Conservation (phyloP, 352 stramenopile species). For the Pythium grandisporangium region DNA sequence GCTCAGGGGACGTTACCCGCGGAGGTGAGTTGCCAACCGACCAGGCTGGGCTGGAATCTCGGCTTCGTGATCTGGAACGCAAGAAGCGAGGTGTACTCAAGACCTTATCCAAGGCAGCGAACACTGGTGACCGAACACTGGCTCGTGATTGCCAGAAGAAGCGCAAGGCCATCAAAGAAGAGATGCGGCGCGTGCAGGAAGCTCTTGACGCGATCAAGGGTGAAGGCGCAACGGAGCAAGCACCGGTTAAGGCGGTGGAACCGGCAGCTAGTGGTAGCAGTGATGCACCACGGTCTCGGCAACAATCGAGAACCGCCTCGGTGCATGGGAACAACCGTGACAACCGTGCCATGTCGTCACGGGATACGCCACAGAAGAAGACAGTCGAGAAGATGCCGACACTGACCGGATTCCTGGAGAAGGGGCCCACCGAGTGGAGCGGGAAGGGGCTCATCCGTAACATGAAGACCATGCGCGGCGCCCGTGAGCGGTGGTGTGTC, state of each 20-base stretch:
- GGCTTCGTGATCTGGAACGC: constrained; percentile 68
- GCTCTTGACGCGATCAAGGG: constrained; percentile 52
- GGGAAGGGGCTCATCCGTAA: constrained; percentile 65
- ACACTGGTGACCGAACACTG: constrained; percentile 57
- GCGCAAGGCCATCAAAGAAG: constrained; percentile 68
- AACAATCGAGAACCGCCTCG: background rate
- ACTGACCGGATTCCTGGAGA: constrained; percentile 69
- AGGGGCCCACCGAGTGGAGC: constrained; percentile 79
- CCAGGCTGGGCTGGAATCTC: constrained; percentile 46
- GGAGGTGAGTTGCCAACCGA: constrained; percentile 32
- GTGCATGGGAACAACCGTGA: too few relatives aligned
- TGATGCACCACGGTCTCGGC: background rate
- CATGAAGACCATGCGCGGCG: constrained; percentile 82
- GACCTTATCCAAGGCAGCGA: constrained; percentile 58
- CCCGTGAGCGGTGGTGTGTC: constrained; percentile 79
- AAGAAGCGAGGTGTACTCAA: constrained; percentile 67
- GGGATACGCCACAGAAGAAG: constrained; percentile 9
- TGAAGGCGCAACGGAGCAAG: too few relatives aligned
- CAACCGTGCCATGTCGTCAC: constrained; percentile 2
- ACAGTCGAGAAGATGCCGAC: constrained; percentile 64
- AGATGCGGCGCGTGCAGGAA: constrained; percentile 63
- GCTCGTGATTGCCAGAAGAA: constrained; percentile 69
- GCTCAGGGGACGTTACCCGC: too few relatives aligned
- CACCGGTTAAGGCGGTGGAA: too few relatives aligned
- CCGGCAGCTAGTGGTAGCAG: background rate